Conservation (phyloP, 1,284 basidiomycete genomes). For the Naganishia sp. region DNA sequence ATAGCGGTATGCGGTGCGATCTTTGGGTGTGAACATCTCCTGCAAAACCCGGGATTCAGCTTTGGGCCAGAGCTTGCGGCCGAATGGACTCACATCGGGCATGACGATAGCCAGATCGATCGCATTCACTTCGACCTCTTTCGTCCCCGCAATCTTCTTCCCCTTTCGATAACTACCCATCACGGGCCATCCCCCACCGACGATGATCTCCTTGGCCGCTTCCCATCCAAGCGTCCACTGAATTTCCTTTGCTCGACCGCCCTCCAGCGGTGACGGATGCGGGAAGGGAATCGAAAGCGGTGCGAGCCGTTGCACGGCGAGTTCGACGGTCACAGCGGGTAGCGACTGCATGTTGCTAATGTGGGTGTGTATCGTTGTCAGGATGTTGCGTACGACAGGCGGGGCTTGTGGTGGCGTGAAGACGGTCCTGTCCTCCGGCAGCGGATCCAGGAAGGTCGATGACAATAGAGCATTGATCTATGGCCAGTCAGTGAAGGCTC, state of each 20-base stretch:
- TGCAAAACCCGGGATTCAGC: constrained; percentile 27
- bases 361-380: constrained; percentile 75
- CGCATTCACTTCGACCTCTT: constrained; percentile 62
- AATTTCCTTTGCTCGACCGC: constrained; percentile 64
- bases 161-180: constrained; percentile 59
- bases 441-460: constrained; percentile 81
- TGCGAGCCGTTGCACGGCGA: constrained; percentile 67
- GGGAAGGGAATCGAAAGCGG: constrained; percentile 60
- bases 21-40: constrained; percentile 86
- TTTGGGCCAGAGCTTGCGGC: neutral
- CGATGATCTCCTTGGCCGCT: constrained; percentile 57
- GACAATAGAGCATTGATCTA: constrained; percentile 67
- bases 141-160: constrained; percentile 40
- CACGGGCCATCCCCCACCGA: constrained; percentile 60
- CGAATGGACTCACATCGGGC: constrained; percentile 65
- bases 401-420: constrained; percentile 36
- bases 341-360: constrained; percentile 60
- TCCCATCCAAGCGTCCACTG: constrained; percentile 69
- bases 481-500: constrained; percentile 53
- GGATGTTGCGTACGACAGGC: constrained; percentile 64
- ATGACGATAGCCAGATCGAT: constrained; percentile 86
- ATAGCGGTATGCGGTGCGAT: constrained; percentile 84
- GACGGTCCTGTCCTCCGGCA: constrained; percentile 57
- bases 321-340: constrained; percentile 62
- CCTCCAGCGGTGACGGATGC: constrained; percentile 72